A percentile compares a stretch with the other conserved stretches of the same genome.
Conservation (phyloP, 1,284 basidiomycete species). For the Ustilago cynodontis region DNA sequence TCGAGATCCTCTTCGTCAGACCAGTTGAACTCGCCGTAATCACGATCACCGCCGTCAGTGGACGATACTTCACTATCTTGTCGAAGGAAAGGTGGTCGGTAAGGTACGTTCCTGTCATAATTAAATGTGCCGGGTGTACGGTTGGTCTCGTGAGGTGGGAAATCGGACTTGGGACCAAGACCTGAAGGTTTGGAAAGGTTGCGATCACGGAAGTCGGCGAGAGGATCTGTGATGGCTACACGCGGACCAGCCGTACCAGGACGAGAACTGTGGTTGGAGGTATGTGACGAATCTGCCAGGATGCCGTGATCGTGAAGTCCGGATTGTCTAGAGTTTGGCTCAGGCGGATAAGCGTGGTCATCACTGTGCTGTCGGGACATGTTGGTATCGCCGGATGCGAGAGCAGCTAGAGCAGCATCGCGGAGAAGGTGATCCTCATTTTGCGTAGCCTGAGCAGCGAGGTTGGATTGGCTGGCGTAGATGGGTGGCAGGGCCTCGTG, state of each 20-base stretch:
- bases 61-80: constrained; percentile 57
- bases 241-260: constrained; percentile 46
- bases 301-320: constrained; percentile 18
- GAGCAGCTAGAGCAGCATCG: constrained; percentile 37
- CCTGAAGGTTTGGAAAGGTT: constrained; percentile 56
- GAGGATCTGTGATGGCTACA: constrained; percentile 61
- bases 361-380: not conserved
- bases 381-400: constrained; percentile 34
- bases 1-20: constrained; percentile 64
- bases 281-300: constrained; percentile 8
- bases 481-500: constrained; percentile 41
- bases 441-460: constrained; percentile 16
- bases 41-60: constrained; percentile 51
- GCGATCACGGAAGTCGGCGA: constrained; percentile 58
- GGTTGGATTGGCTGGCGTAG: constrained; percentile 47
- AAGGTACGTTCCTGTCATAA: constrained; percentile 27
- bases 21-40: constrained; percentile 66
- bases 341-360: not conserved
- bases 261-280: constrained; percentile 30
- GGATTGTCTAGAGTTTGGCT: constrained; percentile 18
- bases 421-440: constrained; percentile 13
- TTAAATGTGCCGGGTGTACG: constrained; percentile 41
- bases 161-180: constrained; percentile 59
- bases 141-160: constrained; percentile 48
- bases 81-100: constrained; percentile 40